Evolutionary conservation across 192 early-diverging fungal species (phyloP).

Genomic region (Helicostylum pulchrum): DNA sequence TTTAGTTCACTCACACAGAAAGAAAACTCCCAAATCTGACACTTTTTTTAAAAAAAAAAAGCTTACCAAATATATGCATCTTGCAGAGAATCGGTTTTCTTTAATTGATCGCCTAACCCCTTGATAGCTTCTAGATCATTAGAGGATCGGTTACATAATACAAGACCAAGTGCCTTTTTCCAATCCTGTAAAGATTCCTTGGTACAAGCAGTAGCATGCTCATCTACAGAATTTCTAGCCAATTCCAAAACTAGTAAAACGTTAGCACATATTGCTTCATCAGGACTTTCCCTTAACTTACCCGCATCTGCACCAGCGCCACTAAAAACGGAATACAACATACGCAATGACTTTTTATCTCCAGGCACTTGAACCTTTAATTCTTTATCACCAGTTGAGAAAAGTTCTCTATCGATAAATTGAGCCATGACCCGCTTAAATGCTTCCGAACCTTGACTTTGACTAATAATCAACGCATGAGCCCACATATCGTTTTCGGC

Average conservation of each 20-base stretch:
- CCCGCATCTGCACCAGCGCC: constrained; percentile 53
- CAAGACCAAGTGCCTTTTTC: constrained; percentile 70
- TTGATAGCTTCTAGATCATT: constrained; percentile 69
- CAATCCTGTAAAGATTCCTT: constrained; percentile 55
- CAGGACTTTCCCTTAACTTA: constrained; percentile 7
- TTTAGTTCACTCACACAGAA: not conserved
- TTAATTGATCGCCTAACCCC: constrained; percentile 75
- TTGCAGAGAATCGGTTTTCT: constrained; percentile 44
- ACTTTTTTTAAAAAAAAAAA: too few relatives aligned
- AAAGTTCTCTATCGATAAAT: constrained; percentile 52
- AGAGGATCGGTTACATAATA: constrained; percentile 82
- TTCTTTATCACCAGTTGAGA: not conserved
- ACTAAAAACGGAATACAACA: constrained; percentile 68
- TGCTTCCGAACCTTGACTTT: constrained; percentile 71
- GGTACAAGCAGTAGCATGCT: constrained; percentile 5
- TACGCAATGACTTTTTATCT: constrained; percentile 50
- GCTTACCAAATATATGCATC: constrained; percentile 83
- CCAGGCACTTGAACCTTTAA: constrained; percentile 4
- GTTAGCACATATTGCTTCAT: not conserved
- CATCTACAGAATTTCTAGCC: constrained; percentile 17
- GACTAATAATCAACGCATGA: constrained; percentile 88
- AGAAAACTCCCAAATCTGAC: not conserved
- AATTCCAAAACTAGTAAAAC: constrained; percentile 14
- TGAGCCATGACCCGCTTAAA: constrained; percentile 75
- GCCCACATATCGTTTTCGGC: constrained; percentile 68